These are phyloP conservation scores for Tolypocladium ophioglossoides DNA, from an alignment of 2,329 filamentous ascomycete genomes.

Conservation along the genomic window DNA sequence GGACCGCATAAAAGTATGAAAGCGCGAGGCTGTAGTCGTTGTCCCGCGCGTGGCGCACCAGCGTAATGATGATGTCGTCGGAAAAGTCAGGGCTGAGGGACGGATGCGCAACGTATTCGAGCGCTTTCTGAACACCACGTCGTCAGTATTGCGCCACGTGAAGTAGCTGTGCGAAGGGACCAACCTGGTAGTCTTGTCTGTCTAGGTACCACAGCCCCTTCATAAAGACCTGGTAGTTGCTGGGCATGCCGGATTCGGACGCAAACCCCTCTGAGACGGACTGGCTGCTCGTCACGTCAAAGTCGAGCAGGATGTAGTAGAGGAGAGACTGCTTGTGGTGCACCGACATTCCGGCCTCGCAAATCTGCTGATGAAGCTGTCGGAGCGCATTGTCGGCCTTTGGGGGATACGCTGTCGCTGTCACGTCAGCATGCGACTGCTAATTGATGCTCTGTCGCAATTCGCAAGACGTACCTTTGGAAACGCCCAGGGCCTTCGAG, in stretches of 20 bases:
- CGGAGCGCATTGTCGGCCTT: slow-evolving; percentile 56
- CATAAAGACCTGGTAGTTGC: slow-evolving; percentile 71
- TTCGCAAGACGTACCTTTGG: slow-evolving; percentile 43
- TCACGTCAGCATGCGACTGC: background rate
- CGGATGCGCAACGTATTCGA: slow-evolving; percentile 70
- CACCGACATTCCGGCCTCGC: slow-evolving; percentile 49
- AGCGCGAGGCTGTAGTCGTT: slow-evolving; percentile 56
- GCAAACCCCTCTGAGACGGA: slow-evolving; percentile 48
- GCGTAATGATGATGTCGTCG: slow-evolving; percentile 65
- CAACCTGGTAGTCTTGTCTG: slow-evolving; percentile 54
- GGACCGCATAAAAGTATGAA: slow-evolving; percentile 68
- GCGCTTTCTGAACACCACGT: slow-evolving; percentile 38
- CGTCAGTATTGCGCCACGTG: background rate
- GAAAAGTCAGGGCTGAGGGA: slow-evolving; percentile 71
- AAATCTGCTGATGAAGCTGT: slow-evolving; percentile 60
- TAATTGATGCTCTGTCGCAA: too few relatives aligned
- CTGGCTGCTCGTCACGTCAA: slow-evolving; percentile 43
- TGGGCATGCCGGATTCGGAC: slow-evolving; percentile 52
- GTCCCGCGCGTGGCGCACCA: slow-evolving; percentile 50
- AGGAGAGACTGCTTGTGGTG: slow-evolving; percentile 76
- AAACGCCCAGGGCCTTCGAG: slow-evolving; percentile 57
- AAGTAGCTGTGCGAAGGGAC: background rate
- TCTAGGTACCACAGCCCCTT: slow-evolving; percentile 77
- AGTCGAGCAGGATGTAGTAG: slow-evolving; percentile 75
- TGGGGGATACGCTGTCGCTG: slow-evolving; percentile 58